Evolutionary conservation across 352 stramenopile genomes (phyloP).

Genomic region (Phytopythium mirpurense): DNA sequence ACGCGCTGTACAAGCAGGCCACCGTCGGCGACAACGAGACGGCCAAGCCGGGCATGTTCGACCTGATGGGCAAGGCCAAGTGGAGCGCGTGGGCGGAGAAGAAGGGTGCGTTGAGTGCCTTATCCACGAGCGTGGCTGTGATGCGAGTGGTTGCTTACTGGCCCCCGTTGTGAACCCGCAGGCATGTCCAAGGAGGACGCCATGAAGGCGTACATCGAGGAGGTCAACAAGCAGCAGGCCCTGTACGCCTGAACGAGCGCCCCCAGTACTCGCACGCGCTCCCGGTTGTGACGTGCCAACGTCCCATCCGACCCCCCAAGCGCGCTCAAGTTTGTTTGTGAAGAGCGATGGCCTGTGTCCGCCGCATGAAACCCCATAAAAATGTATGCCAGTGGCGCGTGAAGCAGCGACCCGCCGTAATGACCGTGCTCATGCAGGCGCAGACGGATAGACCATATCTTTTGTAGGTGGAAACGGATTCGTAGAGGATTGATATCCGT

Average conservation of each 20-base stretch:
- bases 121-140: too few species aligned
- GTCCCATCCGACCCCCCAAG: background rate
- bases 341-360: background rate
- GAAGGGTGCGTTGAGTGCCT: constrained; percentile 35
- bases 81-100: constrained; percentile 85
- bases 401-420: background rate
- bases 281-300: background rate
- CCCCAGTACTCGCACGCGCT: background rate
- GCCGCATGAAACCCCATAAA: constrained; percentile 1
- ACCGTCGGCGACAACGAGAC: constrained; percentile 85
- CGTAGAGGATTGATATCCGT: too few species aligned
- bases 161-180: background rate
- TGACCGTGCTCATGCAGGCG: too few species aligned
- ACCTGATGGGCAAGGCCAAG: constrained; percentile 86
- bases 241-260: constrained; percentile 59
- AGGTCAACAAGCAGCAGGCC: constrained; percentile 81
- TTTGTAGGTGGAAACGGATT: too few species aligned
- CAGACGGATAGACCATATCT: too few species aligned
- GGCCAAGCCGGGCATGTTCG: constrained; percentile 79
- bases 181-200: constrained; percentile 73
- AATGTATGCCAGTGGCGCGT: background rate
- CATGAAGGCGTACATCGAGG: constrained; percentile 85
- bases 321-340: background rate
- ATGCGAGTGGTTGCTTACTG: too few species aligned
- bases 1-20: constrained; percentile 90